Conservation (phyloP, 1,139 yeast genomes). For the Yamadazyma trypodendri region DNA sequence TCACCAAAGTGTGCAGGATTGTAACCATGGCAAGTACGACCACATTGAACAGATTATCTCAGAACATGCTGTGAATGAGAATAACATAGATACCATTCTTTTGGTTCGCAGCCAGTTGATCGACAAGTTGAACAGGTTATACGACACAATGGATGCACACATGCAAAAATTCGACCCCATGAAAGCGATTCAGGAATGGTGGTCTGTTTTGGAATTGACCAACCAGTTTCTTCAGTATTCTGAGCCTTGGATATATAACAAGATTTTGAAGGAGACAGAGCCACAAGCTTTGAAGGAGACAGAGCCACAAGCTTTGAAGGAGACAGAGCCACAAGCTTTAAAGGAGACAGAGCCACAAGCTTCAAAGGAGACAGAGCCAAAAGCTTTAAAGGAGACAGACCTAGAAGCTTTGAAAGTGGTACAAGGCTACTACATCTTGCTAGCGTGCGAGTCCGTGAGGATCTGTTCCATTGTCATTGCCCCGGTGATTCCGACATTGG, state of each 20-base stretch:
- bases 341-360: slow-evolving; percentile 25
- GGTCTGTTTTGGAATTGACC: slow-evolving; percentile 59
- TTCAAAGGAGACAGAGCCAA: slow-evolving; percentile 26
- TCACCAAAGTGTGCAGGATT: slow-evolving; percentile 36
- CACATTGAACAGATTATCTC: slow-evolving; percentile 25
- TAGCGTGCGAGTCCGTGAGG: slow-evolving; percentile 72
- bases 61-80: slow-evolving; percentile 12
- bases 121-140: slow-evolving; percentile 19
- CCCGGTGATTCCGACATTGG: slow-evolving; percentile 70
- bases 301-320: slow-evolving; percentile 24
- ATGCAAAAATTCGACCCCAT: slow-evolving; percentile 54
- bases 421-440: slow-evolving; percentile 55
- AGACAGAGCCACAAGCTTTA: slow-evolving; percentile 21
- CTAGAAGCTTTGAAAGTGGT: slow-evolving; percentile 19
- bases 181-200: slow-evolving; percentile 60
- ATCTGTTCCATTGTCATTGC: slow-evolving; percentile 63
- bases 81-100: slow-evolving; percentile 19
- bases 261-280: slow-evolving; percentile 26
- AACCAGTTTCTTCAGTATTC: slow-evolving; percentile 61
- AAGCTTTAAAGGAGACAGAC: slow-evolving; percentile 27
- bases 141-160: slow-evolving; percentile 35
- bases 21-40: slow-evolving; percentile 20
- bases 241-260: slow-evolving; percentile 57
- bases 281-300: slow-evolving; percentile 19
- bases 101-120: slow-evolving; percentile 19